phyloP scores from a whole-genome alignment of 2,329 filamentous ascomycete genomes.

The Penicillium freii region DNA sequence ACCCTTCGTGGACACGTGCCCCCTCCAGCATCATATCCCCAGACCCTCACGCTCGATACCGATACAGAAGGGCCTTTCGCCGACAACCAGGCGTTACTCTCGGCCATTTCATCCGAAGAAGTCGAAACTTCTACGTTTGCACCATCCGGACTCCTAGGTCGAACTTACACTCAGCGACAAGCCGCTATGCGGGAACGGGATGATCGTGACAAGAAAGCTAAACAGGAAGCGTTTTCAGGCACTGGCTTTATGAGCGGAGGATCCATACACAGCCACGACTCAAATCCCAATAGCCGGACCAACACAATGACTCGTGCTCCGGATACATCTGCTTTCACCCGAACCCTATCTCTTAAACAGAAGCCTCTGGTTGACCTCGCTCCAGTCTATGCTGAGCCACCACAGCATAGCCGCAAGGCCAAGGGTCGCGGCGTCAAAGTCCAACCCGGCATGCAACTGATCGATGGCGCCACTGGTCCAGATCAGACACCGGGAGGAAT shows the following conservation, averaged over 20 bases:
- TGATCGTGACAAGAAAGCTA: conserved; percentile 35
- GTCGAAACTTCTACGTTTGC: conserved; percentile 36
- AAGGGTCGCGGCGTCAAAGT: conserved; percentile 46
- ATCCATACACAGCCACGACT: conserved; percentile 38
- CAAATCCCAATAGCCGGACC: conserved; percentile 28
- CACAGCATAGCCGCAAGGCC: conserved; percentile 41
- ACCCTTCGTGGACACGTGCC: conserved; percentile 30
- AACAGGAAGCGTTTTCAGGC: conserved; percentile 50
- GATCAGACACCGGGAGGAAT: conserved; percentile 36
- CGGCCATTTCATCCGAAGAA: conserved; percentile 10
- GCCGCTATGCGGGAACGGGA: conserved; percentile 42
- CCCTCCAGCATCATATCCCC: conserved; percentile 32
- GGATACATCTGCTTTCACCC: conserved; percentile 37
- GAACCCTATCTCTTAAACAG: conserved; percentile 46
- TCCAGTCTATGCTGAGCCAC: conserved; percentile 62
- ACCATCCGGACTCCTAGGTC: conserved; percentile 39
- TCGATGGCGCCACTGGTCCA: conserved; percentile 44
- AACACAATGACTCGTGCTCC: conserved; percentile 35
- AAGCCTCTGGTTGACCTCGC: conserved; percentile 68
- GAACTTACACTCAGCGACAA: conserved; percentile 42
- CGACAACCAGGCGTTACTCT: conserved; percentile 8
- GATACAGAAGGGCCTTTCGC: conserved; percentile 10
- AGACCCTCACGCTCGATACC: conserved; percentile 27
- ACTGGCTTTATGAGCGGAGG: conserved; percentile 52
- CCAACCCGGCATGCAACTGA: conserved; percentile 38